Evolutionary conservation across 2,329 filamentous ascomycete genomes (phyloP).

Genomic region (Pyricularia pennisetigena): DNA sequence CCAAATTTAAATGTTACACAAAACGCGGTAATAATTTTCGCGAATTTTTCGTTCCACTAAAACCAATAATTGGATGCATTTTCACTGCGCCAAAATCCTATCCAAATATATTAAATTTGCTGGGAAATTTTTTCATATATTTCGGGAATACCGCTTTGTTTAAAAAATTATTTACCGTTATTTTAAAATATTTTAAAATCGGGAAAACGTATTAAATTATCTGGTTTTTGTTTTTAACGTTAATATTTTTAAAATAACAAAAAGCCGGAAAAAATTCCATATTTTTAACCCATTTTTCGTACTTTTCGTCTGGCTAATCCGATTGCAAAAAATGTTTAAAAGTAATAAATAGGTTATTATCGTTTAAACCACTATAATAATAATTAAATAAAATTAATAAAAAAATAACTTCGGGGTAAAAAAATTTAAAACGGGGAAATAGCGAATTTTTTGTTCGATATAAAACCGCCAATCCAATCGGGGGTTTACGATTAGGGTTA

Average conservation of each 20-base stretch:
- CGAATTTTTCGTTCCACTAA: constrained; percentile 62
- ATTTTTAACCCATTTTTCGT: constrained; percentile 33
- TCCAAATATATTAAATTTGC: constrained; percentile 54
- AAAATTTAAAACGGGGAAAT: constrained; percentile 23
- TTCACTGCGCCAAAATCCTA: constrained; percentile 52
- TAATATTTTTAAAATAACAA: constrained; percentile 37
- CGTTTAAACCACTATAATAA: constrained; percentile 44
- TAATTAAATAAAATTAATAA: constrained; percentile 43
- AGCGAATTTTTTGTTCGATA: constrained; percentile 51
- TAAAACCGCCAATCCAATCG: constrained; percentile 43
- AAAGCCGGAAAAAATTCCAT: constrained; percentile 25
- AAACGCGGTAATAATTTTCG: constrained; percentile 44
- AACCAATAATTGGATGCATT: constrained; percentile 45
- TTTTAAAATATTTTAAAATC: constrained; percentile 38
- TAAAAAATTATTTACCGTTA: constrained; percentile 56
- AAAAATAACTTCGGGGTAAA: constrained; percentile 29
- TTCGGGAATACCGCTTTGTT: constrained; percentile 45
- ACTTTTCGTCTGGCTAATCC: constrained; percentile 44
- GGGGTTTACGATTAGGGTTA: constrained; percentile 27
- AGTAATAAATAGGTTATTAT: constrained; percentile 35
- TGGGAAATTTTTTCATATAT: constrained; percentile 52
- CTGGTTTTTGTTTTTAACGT: constrained; percentile 42
- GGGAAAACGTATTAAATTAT: constrained; percentile 42
- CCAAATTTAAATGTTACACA: constrained; percentile 45
- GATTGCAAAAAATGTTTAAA: constrained; percentile 38